Conservation (phyloP, 805 yeast species). For the Lipomyces yamanashiensis region DNA sequence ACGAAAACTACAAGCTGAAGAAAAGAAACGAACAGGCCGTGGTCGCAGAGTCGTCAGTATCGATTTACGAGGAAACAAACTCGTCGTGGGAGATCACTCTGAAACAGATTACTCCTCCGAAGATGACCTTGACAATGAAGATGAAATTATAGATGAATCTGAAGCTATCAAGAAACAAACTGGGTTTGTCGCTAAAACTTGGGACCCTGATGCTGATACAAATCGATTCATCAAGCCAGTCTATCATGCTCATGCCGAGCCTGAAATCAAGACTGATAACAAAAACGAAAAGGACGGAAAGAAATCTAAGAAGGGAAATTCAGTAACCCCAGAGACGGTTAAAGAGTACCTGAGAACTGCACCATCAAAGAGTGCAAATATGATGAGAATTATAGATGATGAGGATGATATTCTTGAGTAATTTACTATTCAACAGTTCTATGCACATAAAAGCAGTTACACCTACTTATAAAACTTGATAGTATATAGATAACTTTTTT, state of each 20-base stretch:
- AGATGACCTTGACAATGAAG: conserved; percentile 45
- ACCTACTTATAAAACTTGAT: no score
- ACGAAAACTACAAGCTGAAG: conserved; percentile 64
- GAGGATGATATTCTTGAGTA: no score
- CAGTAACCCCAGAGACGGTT: not conserved
- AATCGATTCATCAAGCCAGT: conserved; percentile 23
- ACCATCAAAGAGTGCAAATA: no score
- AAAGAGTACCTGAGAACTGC: not conserved
- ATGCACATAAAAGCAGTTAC: no score
- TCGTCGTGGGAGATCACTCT: conserved; percentile 57
- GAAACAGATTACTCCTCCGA: conserved; percentile 39
- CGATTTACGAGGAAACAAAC: conserved; percentile 81
- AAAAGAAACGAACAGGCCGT: conserved; percentile 66
- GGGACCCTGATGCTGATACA: conserved; percentile 26
- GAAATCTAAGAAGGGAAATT: not conserved
- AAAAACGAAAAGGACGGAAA: not conserved
- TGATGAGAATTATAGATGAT: no score
- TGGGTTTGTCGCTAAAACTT: conserved; percentile 9
- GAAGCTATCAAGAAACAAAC: conserved; percentile 13
- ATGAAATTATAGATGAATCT: conserved; percentile 38
- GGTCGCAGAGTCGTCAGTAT: conserved; percentile 77
- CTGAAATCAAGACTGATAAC: no score
- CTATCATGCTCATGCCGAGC: conserved; percentile 4
- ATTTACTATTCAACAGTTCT: no score
- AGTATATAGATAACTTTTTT: conserved; percentile 8